Evolutionary conservation across 441 rosid species (phyloP), one percentile per base, ranked within the genome.

Genomic region (Syzygium malaccense): DNA sequence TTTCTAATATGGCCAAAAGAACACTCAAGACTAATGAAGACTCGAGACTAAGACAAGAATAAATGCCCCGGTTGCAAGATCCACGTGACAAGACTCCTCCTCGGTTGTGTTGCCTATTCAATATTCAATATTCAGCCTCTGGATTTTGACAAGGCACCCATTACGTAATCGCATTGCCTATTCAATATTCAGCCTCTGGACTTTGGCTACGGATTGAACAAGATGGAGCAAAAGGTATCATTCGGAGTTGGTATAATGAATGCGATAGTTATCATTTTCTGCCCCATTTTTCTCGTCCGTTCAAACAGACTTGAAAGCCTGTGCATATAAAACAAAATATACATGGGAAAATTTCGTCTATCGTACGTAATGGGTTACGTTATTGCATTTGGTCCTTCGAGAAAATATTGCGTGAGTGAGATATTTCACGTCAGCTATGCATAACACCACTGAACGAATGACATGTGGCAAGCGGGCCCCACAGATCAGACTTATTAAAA

Each of bases 161-260:
- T 41, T 7, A 0, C 28, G 83, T 6, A 12, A 23, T 23, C 1
- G 5, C 7, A 23, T 4, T 0, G n/a, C 48, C n/a, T 45, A 45
- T 45, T 45, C 48, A 45, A 45, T 11, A 11, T 5, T 37, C 51
- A 25, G 9, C 5, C 10, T 37, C n/a, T 37, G 41, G 18, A 75
- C 26, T 45, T 75, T 71, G 80, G 14, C 49, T 37, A 71, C 9
- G 14, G 4, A 68, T 20, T 45, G 48, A 45, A 45, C 48, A 2
- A 14, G 13, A 71, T 3, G 25, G 23, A 37, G 23, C 23, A 28
- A 75, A 5, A 1, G 5, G 3, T 6, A 17, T 23, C 83, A 1
- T 41, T 5, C 15, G 0, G n/a, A 11, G 18, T 23, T 11, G 51
- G 51, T 1, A 7, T 3, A 71, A 71, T 1, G 17, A 23, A 71